These are phyloP conservation scores for Rhododendron simsii DNA, from an alignment of 148 eudicot species.

Conservation along the genomic window DNA sequence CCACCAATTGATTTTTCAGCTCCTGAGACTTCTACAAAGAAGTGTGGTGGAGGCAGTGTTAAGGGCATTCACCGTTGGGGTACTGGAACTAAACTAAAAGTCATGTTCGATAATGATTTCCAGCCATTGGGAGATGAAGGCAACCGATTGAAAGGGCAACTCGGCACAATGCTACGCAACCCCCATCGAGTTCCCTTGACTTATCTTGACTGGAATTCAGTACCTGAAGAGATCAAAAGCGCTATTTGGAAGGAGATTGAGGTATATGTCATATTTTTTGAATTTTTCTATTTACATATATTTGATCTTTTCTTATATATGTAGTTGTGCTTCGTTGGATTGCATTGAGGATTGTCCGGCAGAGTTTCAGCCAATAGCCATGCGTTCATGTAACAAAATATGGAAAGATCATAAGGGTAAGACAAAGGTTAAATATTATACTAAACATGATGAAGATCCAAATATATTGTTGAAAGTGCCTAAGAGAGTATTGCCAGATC, in stretches of 20 bases:
- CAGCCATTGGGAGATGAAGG: neutral
- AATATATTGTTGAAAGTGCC: no score
- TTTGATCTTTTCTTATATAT: no score
- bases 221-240: neutral
- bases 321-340: neutral
- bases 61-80: no score
- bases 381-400: neutral
- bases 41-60: no score
- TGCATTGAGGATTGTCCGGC: neutral
- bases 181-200: neutral
- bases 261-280: neutral
- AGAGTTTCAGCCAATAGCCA: neutral
- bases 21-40: no score
- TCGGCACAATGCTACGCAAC: neutral
- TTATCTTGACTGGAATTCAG: neutral
- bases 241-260: neutral
- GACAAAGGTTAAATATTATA: neutral
- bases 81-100: no score
- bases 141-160: neutral
- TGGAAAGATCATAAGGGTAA: no score
- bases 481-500: no score
- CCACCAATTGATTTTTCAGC: no score
- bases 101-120: neutral
- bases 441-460: neutral
- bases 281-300: no score